phyloP scores from a whole-genome alignment of 768 basidiomycete species.

The Amanita exitialis region DNA sequence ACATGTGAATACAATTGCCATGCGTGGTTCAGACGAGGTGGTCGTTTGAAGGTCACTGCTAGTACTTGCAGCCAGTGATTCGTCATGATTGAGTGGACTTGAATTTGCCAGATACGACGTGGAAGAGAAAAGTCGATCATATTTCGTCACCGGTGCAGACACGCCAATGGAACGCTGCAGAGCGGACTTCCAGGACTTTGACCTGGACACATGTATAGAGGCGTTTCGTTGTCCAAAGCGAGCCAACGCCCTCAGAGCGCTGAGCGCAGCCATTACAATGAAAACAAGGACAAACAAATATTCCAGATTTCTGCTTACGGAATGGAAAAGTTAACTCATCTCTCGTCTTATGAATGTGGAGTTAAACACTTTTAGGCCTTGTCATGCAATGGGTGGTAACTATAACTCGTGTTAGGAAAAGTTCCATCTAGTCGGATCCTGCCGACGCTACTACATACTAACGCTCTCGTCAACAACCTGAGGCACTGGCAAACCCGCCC shows the following conservation, averaged over 20 bases:
- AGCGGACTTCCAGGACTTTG: too few relatives aligned
- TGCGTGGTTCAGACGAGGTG: background rate
- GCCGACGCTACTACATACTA: background rate
- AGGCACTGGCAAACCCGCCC: too few relatives aligned
- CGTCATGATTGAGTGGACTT: background rate
- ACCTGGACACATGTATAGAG: background rate
- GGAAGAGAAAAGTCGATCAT: background rate
- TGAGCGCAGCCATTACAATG: background rate
- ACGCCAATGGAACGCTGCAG: background rate
- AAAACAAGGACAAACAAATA: background rate
- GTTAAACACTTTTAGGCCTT: too few relatives aligned
- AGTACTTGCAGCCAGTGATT: background rate
- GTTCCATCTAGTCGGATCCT: background rate
- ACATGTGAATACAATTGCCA: slow-evolving; percentile 77
- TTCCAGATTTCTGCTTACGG: too few relatives aligned
- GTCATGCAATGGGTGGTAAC: too few relatives aligned
- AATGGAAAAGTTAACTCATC: too few relatives aligned
- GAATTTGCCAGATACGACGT: background rate
- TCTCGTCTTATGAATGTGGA: too few relatives aligned
- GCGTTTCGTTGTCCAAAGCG: background rate
- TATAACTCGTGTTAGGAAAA: too few relatives aligned
- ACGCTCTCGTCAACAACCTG: too few relatives aligned
- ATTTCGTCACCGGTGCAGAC: background rate
- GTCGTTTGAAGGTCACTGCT: background rate
- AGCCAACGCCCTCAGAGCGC: background rate